These are phyloP conservation scores for Colletotrichum sp. DNA, from an alignment of 2,329 filamentous ascomycete species.

Conservation along the genomic window DNA sequence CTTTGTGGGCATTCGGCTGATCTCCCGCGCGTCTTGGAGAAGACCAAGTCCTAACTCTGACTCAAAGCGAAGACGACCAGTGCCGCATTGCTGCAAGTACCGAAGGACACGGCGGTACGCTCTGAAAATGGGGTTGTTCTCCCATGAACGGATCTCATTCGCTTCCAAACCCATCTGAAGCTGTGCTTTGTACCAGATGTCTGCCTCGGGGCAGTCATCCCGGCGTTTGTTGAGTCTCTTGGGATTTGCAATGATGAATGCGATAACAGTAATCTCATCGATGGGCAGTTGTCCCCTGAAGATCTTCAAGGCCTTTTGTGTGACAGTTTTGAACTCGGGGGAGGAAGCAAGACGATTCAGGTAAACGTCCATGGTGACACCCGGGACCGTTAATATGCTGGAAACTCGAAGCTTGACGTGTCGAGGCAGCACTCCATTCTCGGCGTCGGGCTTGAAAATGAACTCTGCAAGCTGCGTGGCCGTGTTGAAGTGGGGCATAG, in stretches of 20 bases:
- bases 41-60: background rate
- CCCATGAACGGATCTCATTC: background rate
- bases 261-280: background rate
- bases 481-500: background rate
- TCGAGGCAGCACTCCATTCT: background rate
- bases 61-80: background rate
- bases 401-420: background rate
- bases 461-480: background rate
- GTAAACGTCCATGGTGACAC: background rate
- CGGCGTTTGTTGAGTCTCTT: background rate
- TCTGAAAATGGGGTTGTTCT: background rate
- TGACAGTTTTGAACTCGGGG: background rate
- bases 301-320: background rate
- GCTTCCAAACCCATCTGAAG: background rate
- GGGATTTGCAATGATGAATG: background rate
- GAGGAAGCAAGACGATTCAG: background rate
- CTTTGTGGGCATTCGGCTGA: background rate
- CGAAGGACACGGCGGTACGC: background rate
- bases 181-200: background rate
- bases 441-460: background rate
- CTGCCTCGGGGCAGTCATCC: background rate
- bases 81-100: background rate
- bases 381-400: background rate
- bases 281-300: background rate
- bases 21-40: background rate